Evolutionary conservation across 495 filamentous ascomycete species (phyloP).

Genomic region (Venustampulla echinocandica): DNA sequence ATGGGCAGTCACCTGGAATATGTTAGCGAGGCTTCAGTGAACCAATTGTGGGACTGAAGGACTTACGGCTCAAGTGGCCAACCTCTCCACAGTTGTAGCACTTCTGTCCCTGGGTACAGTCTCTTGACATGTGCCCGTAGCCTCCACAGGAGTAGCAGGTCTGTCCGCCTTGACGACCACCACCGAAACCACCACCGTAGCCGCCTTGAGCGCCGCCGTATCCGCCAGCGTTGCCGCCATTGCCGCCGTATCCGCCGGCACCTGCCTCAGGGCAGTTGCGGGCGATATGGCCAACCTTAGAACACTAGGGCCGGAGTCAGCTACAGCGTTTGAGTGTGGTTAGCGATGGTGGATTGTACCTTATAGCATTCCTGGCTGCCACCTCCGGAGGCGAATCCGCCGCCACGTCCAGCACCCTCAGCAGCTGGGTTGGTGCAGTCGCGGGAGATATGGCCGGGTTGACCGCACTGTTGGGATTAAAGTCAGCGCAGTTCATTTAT

Average conservation of each 20-base stretch:
- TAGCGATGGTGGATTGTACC: slow-evolving; percentile 22
- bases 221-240: slow-evolving; percentile 33
- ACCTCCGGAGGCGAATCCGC: slow-evolving; percentile 28
- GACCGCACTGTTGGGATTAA: slow-evolving; percentile 48
- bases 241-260: slow-evolving; percentile 29
- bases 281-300: slow-evolving; percentile 92
- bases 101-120: slow-evolving; percentile 98
- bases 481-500: not conserved
- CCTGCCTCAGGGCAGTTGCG: slow-evolving; percentile 77
- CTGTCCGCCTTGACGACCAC: slow-evolving; percentile 47
- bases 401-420: slow-evolving; percentile 38
- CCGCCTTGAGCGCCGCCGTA: slow-evolving; percentile 37
- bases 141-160: slow-evolving; percentile 97
- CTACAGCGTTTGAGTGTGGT: slow-evolving; percentile 2
- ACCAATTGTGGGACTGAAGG: not conserved
- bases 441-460: slow-evolving; percentile 83
- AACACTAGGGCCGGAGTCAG: slow-evolving; percentile 52
- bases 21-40: slow-evolving; percentile 25
- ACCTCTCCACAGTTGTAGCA: slow-evolving; percentile 99
- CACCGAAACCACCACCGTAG: slow-evolving; percentile 40
- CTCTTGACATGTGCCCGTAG: slow-evolving; percentile 85
- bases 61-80: slow-evolving; percentile 40
- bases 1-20: slow-evolving; percentile 88
- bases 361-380: slow-evolving; percentile 78
- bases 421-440: slow-evolving; percentile 64